phyloP scores from a whole-genome alignment of 2,329 filamentous ascomycete genomes.

The Domatiomyces globalis region DNA sequence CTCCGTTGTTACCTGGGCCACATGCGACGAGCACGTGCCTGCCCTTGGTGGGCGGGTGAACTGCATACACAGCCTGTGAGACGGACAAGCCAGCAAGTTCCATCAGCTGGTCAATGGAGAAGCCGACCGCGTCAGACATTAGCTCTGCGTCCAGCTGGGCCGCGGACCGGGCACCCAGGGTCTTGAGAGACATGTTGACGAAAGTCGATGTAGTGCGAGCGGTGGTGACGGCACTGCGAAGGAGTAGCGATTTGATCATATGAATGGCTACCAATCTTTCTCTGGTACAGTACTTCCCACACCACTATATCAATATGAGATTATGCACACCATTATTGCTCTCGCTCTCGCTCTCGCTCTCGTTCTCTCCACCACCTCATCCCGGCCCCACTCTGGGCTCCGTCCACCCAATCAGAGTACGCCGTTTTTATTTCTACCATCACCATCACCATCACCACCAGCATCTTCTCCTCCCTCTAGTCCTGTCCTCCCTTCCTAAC shows the following conservation, averaged over 20 bases:
- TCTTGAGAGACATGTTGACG: conserved; percentile 37
- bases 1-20: conserved; percentile 66
- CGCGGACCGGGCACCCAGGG: conserved; percentile 71
- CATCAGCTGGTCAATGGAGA: conserved; percentile 94
- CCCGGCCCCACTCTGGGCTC: background rate
- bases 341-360: no score
- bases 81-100: conserved; percentile 87
- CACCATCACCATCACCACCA: conserved; percentile 4
- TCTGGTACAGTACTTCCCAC: no score
- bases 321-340: no score
- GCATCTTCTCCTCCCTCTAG: background rate
- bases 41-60: conserved; percentile 63
- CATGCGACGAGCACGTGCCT: conserved; percentile 73
- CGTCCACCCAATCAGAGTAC: conserved; percentile 10
- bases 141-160: conserved; percentile 83
- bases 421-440: conserved; percentile 4
- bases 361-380: background rate
- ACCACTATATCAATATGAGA: no score
- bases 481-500: background rate
- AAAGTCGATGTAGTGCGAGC: background rate
- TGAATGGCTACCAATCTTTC: background rate
- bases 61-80: conserved; percentile 75
- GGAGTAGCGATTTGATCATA: background rate
- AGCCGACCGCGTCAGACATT: conserved; percentile 70
- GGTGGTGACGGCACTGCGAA: background rate